phyloP scores from a whole-genome alignment of 192 early-diverging fungal species.

The Thamnidium elegans region DNA sequence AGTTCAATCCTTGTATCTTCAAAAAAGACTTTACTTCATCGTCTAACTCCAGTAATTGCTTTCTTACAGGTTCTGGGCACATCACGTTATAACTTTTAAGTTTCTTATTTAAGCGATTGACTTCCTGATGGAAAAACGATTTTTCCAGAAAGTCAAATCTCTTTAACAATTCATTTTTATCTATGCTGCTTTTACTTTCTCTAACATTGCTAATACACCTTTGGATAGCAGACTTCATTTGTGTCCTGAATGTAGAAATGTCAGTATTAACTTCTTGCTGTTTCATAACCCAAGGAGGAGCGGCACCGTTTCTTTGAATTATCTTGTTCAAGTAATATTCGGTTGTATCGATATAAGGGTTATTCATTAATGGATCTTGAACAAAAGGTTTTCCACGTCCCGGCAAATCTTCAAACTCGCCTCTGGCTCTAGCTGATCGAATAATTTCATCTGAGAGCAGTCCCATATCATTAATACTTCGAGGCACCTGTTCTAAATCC shows the following conservation, averaged over 20 bases:
- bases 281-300: slow-evolving; percentile 31
- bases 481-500: background rate
- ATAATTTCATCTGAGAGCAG: slow-evolving; percentile 24
- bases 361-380: slow-evolving; percentile 14
- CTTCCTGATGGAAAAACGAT: slow-evolving; percentile 14
- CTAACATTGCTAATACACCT: background rate
- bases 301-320: slow-evolving; percentile 28
- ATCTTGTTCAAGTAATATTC: slow-evolving; percentile 36
- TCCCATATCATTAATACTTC: slow-evolving; percentile 15
- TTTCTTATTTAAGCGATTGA: slow-evolving; percentile 16
- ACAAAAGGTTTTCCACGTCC: slow-evolving; percentile 30
- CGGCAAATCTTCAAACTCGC: slow-evolving; percentile 27
- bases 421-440: slow-evolving; percentile 20
- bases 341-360: slow-evolving; percentile 31
- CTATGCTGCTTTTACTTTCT: background rate
- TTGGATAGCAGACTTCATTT: slow-evolving; percentile 14
- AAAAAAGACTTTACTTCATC: background rate
- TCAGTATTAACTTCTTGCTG: slow-evolving; percentile 27
- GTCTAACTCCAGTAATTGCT: slow-evolving; percentile 1
- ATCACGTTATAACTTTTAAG: slow-evolving; percentile 33
- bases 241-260: slow-evolving; percentile 2
- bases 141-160: slow-evolving; percentile 1
- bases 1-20: background rate
- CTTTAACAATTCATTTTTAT: background rate
- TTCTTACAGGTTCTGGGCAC: slow-evolving; percentile 22